These are phyloP conservation scores for Phialemoniopsis sp. DNA, from an alignment of 2,329 filamentous ascomycete genomes.

Conservation along the genomic window DNA sequence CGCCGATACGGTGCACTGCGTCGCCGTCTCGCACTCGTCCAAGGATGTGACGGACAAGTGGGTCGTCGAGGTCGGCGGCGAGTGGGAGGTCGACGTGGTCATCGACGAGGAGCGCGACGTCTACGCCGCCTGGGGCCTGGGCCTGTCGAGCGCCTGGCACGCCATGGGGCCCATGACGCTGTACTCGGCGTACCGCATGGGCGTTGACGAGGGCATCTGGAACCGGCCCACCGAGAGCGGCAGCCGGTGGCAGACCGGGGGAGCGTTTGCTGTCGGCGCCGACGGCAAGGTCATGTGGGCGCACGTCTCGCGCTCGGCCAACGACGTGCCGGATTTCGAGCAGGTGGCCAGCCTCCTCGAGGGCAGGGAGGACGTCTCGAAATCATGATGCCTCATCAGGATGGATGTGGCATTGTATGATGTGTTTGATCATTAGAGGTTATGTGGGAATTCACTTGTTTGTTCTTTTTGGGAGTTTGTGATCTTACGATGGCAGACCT, in stretches of 20 bases:
- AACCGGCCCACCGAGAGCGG: constrained; percentile 63
- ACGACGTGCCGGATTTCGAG: constrained; percentile 50
- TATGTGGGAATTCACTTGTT: background rate
- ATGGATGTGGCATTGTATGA: constrained; percentile 8
- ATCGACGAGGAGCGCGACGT: constrained; percentile 56
- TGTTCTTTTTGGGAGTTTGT: background rate
- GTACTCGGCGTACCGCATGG: constrained; percentile 52
- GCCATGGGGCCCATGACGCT: constrained; percentile 56
- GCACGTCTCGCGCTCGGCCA: constrained; percentile 39
- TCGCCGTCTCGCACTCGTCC: constrained; percentile 60
- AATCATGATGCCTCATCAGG: background rate
- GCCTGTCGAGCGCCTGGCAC: constrained; percentile 57
- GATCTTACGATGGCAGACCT: constrained; percentile 6
- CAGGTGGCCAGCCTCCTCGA: constrained; percentile 28
- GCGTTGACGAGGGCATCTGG: constrained; percentile 61
- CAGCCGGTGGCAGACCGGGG: constrained; percentile 64
- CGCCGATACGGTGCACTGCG: constrained; percentile 44
- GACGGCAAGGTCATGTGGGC: constrained; percentile 50
- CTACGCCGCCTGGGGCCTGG: constrained; percentile 64
- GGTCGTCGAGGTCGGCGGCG: constrained; percentile 51
- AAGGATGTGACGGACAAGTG: constrained; percentile 49
- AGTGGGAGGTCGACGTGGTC: constrained; percentile 53
- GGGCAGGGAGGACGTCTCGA: background rate
- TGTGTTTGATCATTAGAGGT: background rate
- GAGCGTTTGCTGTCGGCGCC: constrained; percentile 57